A percentile compares a stretch with the other conserved stretches of the same genome.
Evolutionary conservation across 257 asterid species (phyloP).

Genomic region (Nicotiana knightiana): DNA sequence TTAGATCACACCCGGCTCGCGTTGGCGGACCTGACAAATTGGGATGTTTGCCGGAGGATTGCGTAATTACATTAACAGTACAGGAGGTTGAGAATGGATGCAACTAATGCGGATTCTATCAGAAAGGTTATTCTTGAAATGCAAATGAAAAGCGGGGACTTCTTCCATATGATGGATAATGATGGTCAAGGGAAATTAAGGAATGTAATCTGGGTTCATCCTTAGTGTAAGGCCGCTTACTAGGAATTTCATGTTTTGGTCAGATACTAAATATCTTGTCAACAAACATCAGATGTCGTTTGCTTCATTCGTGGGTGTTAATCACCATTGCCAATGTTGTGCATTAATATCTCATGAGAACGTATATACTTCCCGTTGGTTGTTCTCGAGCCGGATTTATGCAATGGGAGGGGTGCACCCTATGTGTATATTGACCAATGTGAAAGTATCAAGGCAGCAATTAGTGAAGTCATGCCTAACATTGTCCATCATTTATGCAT

Average conservation of each 20-base stretch:
- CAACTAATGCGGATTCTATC: not conserved
- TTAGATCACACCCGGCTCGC: not conserved
- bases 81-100: not conserved
- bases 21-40: not conserved
- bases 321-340: constrained; percentile 4
- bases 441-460: not conserved
- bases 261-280: not conserved
- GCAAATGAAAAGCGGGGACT: not conserved
- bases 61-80: not conserved
- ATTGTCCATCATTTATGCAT: not conserved
- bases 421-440: not conserved
- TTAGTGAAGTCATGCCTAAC: not conserved
- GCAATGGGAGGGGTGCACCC: not conserved
- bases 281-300: not conserved
- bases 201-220: constrained; percentile 11
- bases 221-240: not conserved
- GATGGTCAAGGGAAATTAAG: constrained; percentile 4
- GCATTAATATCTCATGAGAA: not conserved
- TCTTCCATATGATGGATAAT: not conserved
- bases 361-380: not conserved
- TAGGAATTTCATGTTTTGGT: constrained; percentile 5
- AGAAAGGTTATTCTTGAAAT: not conserved
- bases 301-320: not conserved
- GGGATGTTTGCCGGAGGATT: not conserved
- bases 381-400: not conserved